Conservation (phyloP, 2,329 filamentous ascomycete species). For the Diaporthe citriasiana region DNA sequence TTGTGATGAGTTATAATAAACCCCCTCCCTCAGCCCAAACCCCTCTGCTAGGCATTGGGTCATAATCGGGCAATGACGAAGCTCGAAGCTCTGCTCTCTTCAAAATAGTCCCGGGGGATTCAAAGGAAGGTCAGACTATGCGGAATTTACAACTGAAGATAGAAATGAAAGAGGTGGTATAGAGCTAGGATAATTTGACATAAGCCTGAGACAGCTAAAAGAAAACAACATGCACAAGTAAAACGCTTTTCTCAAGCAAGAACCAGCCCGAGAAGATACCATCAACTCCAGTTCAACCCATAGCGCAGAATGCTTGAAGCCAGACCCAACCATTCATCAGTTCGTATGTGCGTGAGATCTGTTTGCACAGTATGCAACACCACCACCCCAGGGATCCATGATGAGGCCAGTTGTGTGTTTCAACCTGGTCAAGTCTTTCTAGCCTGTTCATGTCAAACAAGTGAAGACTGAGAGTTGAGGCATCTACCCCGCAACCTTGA, state of each 20-base stretch:
- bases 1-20: background rate
- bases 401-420: no score
- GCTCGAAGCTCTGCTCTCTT: no score
- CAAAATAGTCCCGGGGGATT: background rate
- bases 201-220: background rate
- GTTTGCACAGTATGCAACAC: background rate
- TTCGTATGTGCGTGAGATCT: background rate
- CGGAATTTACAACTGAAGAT: background rate
- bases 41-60: background rate
- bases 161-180: background rate
- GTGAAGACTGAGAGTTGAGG: background rate
- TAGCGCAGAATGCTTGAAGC: background rate
- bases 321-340: background rate
- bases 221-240: background rate
- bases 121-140: background rate
- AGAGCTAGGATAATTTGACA: background rate
- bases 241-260: constrained; percentile 6
- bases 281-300: background rate
- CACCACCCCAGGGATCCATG: background rate
- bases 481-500: constrained; percentile 8
- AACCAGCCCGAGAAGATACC: background rate
- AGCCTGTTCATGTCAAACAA: background rate
- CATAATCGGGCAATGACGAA: background rate
- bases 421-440: background rate
- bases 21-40: background rate